These are phyloP conservation scores for Bryopsis sp. DNA, from an alignment of 139 green algal genomes.

Conservation along the genomic window DNA sequence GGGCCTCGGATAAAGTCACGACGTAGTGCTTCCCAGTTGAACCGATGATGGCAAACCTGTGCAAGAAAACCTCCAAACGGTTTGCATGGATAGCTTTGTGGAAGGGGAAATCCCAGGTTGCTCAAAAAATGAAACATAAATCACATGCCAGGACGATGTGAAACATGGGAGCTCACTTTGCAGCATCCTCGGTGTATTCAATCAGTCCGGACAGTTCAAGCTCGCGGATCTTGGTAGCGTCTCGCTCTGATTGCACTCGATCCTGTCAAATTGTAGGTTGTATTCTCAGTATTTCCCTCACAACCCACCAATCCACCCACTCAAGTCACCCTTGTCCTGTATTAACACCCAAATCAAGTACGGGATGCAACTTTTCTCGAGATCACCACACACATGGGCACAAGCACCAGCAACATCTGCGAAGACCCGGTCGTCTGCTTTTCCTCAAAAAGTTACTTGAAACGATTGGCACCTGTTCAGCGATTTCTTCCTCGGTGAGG, in stretches of 20 bases:
- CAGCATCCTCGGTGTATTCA: slow-evolving; percentile 21
- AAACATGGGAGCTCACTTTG: slow-evolving; percentile 16
- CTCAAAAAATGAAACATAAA: neutral
- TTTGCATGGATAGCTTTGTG: neutral
- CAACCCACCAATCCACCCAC: too few species aligned
- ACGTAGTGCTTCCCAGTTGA: slow-evolving; percentile 35
- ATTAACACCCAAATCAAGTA: too few species aligned
- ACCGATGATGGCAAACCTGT: slow-evolving; percentile 17
- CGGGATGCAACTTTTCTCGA: too few species aligned
- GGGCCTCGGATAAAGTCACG: slow-evolving; percentile 27
- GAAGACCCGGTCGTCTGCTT: too few species aligned
- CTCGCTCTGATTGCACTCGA: too few species aligned
- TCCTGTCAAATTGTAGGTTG: too few species aligned
- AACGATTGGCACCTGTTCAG: too few species aligned
- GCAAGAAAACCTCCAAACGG: neutral
- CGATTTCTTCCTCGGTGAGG: neutral
- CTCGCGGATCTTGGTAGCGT: slow-evolving; percentile 27
- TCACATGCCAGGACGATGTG: slow-evolving; percentile 18
- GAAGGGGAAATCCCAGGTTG: neutral
- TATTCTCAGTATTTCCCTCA: too few species aligned
- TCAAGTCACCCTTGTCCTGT: too few species aligned
- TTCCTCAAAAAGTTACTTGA: too few species aligned
- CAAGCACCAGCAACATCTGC: too few species aligned
- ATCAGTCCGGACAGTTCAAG: slow-evolving; percentile 38
- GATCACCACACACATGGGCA: too few species aligned